Conservation (phyloP, 495 filamentous ascomycete species). For the Hypoxylon fragiforme region DNA sequence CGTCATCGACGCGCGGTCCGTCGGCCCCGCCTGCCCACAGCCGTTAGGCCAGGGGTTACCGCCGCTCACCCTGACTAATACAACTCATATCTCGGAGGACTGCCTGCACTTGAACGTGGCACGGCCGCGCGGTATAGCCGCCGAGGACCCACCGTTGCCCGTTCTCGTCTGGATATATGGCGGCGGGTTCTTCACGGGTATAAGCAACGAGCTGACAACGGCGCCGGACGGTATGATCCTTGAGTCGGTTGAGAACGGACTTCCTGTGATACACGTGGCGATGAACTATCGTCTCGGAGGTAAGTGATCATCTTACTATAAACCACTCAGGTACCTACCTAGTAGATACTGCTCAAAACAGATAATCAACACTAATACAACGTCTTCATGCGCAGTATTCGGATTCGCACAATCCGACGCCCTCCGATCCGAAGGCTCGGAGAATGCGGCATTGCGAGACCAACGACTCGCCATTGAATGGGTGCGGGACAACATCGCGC, state of each 20-base stretch:
- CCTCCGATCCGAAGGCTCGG: conserved; percentile 33
- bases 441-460: conserved; percentile 60
- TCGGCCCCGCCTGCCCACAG: conserved; percentile 52
- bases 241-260: conserved; percentile 44
- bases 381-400: conserved; percentile 26
- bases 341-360: too few relatives aligned
- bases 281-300: conserved; percentile 52
- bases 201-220: conserved; percentile 42
- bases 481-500: conserved; percentile 59
- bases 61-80: conserved; percentile 38
- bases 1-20: conserved; percentile 43
- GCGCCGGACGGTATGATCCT: conserved; percentile 49
- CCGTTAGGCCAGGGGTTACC: conserved; percentile 23
- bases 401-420: conserved; percentile 35
- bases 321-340: background rate
- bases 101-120: conserved; percentile 52
- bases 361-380: background rate
- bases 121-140: conserved; percentile 36
- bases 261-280: conserved; percentile 48
- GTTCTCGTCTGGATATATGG: conserved; percentile 54
- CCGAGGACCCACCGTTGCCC: conserved; percentile 43
- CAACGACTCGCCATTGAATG: conserved; percentile 59
- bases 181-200: conserved; percentile 42
- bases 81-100: conserved; percentile 45
- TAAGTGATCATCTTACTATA: conserved; percentile 6